Evolutionary conservation across 352 stramenopile species (phyloP).

Genomic region (Globisporangium cederbergense): DNA sequence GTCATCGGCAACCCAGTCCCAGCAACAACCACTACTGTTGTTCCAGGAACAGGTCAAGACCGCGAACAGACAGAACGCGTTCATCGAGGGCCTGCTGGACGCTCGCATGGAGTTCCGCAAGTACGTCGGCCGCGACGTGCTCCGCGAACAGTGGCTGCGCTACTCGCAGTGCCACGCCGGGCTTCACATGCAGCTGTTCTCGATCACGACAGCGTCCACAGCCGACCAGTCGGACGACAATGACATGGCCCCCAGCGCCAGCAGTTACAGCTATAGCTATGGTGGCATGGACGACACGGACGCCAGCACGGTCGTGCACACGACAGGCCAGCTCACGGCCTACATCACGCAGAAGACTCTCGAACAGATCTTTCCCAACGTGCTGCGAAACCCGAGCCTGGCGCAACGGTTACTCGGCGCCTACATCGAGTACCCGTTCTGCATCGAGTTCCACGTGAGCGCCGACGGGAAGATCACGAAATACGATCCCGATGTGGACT

Average conservation of each 20-base stretch:
- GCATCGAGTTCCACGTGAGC: slow-evolving; percentile 19
- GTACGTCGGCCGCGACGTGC: slow-evolving; percentile 13
- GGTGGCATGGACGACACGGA: not conserved
- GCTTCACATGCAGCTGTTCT: slow-evolving; percentile 14
- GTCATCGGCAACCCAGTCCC: not conserved
- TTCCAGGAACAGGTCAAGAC: slow-evolving; percentile 10
- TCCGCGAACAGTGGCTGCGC: slow-evolving; percentile 20
- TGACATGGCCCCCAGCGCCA: not conserved
- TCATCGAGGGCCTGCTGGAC: slow-evolving; percentile 14
- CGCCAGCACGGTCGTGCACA: not conserved
- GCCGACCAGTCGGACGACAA: not conserved
- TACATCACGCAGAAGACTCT: slow-evolving; percentile 20
- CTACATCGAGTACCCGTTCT: slow-evolving; percentile 22
- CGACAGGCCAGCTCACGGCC: slow-evolving; percentile 13
- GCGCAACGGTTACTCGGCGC: slow-evolving; percentile 15
- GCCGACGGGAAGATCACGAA: slow-evolving; percentile 10
- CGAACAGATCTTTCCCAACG: slow-evolving; percentile 15
- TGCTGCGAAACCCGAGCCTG: slow-evolving; percentile 6
- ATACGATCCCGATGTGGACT: slow-evolving; percentile 22
- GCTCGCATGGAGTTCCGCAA: slow-evolving; percentile 15
- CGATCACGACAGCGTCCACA: not conserved
- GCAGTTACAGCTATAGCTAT: not conserved
- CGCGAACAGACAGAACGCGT: slow-evolving; percentile 13
- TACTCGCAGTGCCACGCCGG: slow-evolving; percentile 19
- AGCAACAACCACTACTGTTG: not conserved